Conservation (phyloP, 768 basidiomycete species). For the Naganishia antarctica region DNA sequence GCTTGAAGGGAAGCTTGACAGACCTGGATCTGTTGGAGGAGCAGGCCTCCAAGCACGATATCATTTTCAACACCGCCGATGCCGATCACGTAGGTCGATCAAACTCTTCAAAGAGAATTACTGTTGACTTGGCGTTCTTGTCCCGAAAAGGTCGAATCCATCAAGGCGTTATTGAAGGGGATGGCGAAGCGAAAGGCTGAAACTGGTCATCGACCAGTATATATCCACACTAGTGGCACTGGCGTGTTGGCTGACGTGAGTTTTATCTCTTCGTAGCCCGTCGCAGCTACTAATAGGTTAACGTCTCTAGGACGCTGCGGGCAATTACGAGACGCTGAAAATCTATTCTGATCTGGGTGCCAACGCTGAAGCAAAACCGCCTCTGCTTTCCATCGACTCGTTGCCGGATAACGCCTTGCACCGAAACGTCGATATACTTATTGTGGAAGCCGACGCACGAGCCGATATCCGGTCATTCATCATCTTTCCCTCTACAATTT, state of each 20-base stretch:
- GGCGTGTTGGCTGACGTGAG: constrained; percentile 40
- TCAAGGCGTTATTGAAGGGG: constrained; percentile 42
- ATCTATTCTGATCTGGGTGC: constrained; percentile 47
- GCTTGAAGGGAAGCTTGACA: constrained; percentile 36
- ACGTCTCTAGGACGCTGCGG: constrained; percentile 13
- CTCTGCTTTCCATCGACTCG: constrained; percentile 38
- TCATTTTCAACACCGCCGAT: constrained; percentile 41
- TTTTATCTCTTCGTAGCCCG: background rate
- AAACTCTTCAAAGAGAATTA: background rate
- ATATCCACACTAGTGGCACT: constrained; percentile 46
- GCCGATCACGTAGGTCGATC: constrained; percentile 37
- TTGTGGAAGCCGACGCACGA: constrained; percentile 40
- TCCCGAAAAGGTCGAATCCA: constrained; percentile 23
- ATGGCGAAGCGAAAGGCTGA: constrained; percentile 40
- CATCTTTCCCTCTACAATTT: constrained; percentile 47
- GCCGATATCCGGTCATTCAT: constrained; percentile 43
- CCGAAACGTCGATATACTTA: constrained; percentile 44
- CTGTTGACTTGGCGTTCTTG: background rate
- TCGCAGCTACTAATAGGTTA: background rate
- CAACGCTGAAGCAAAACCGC: constrained; percentile 33
- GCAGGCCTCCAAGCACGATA: constrained; percentile 37
- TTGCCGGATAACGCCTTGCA: constrained; percentile 39
- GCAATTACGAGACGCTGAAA: constrained; percentile 27
- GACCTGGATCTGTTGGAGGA: constrained; percentile 39
- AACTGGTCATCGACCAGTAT: constrained; percentile 42